Percentiles rank a stretch among this genome's conserved stretches.
Evolutionary conservation across 495 filamentous ascomycete genomes (phyloP).

Genomic region (Neurospora tetrasperma): DNA sequence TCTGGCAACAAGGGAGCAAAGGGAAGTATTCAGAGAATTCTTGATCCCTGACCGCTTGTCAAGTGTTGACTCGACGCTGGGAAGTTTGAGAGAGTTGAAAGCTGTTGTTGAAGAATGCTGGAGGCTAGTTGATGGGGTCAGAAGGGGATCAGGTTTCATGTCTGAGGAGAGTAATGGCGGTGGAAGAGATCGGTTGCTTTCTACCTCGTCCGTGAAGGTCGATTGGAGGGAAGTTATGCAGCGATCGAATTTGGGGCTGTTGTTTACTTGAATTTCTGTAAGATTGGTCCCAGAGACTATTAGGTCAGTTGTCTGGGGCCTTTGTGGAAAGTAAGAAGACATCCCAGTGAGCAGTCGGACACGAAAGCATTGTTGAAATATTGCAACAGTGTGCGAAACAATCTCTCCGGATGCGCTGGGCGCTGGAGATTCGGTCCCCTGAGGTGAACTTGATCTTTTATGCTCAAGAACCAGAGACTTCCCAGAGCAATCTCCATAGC

Average conservation of each 20-base stretch:
- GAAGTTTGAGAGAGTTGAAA: not conserved
- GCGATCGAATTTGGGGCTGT: not conserved
- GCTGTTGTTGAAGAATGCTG: constrained; percentile 3
- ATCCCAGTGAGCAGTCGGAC: not conserved
- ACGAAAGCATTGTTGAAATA: not conserved
- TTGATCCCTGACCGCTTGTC: not conserved
- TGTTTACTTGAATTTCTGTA: not conserved
- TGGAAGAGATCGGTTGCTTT: not conserved
- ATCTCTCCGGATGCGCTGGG: not conserved
- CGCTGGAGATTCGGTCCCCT: not conserved
- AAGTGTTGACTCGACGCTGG: not conserved
- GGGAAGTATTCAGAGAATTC: not conserved
- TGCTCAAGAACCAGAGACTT: not conserved
- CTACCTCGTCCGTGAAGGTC: not conserved
- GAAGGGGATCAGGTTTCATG: not conserved
- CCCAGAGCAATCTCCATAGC: not conserved
- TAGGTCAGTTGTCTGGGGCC: not conserved
- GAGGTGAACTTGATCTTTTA: not conserved
- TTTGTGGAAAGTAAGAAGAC: not conserved
- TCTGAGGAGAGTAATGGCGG: not conserved
- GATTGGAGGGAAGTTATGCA: constrained; percentile 3
- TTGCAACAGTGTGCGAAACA: not conserved
- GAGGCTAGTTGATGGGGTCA: not conserved
- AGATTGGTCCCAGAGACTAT: not conserved
- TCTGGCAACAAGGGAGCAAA: constrained; percentile 1